Evolutionary conservation across 306 rosid species (phyloP).

Genomic region (Pterocarpus santalinus): DNA sequence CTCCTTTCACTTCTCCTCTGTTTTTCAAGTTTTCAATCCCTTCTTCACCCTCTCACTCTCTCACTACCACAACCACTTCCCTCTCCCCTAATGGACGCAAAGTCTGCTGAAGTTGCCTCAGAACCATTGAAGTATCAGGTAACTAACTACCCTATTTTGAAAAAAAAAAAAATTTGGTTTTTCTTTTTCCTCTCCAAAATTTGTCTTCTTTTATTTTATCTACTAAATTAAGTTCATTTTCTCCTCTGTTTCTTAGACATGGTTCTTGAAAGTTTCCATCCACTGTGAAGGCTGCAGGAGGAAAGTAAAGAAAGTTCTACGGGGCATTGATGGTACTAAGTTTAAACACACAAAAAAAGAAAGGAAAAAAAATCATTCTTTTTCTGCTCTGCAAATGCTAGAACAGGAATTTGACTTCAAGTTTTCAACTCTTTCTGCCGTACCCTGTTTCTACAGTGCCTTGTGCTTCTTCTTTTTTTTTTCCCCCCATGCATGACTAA

Average conservation of each 20-base stretch:
- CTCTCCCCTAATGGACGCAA: constrained; percentile 62
- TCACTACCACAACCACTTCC: not conserved
- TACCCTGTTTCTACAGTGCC: constrained; percentile 15
- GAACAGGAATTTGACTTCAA: constrained; percentile 37
- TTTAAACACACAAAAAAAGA: not conserved
- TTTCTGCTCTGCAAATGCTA: constrained; percentile 6
- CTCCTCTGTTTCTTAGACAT: constrained; percentile 47
- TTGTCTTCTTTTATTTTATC: not conserved
- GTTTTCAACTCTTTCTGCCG: constrained; percentile 1
- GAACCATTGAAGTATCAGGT: constrained; percentile 67
- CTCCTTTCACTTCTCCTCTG: constrained; percentile 16
- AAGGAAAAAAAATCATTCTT: not conserved
- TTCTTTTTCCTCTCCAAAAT: not conserved
- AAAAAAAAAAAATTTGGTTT: not conserved
- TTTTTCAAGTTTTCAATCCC: constrained; percentile 43
- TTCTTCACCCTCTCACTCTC: constrained; percentile 11
- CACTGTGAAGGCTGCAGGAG: constrained; percentile 93
- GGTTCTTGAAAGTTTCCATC: constrained; percentile 66
- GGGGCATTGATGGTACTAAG: constrained; percentile 76
- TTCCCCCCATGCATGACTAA: constrained; percentile 44
- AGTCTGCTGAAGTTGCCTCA: constrained; percentile 45
- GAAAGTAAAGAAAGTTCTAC: constrained; percentile 85
- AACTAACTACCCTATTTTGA: not conserved
- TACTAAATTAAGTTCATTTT: constrained; percentile 3
- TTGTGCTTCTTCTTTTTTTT: not conserved